Base-by-base conservation (phyloP, 371 early-diverging fungal genomes). In the Mortierella sp. region DNA sequence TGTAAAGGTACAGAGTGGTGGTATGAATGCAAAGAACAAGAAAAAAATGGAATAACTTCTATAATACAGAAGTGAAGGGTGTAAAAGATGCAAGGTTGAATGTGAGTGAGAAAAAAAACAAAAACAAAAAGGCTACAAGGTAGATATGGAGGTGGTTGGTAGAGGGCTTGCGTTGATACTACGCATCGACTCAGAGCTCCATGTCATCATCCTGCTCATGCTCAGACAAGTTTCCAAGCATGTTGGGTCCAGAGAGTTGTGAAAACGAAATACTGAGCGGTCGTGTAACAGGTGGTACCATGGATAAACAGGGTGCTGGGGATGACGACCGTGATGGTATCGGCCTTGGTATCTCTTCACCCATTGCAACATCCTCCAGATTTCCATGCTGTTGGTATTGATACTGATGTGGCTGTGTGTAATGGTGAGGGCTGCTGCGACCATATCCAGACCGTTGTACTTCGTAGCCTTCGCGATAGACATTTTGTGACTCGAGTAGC, bases 171-270 rank as follows among this genome's bases (percentile, higher is more conserved):
- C 34, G 34, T 10, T 34, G 34, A n/a, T n/a, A n/a, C n/a, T n/a
- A n/a, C n/a, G n/a, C 13, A 41, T 24, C 24, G 21, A 19, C 14
- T 61, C 23, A 73, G 18, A 73, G 69, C 50, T 73, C 74, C 74
- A 73, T 73, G 45, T 73, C 74, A 19, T 73, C 74, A 16, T 73
- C 74, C 9, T 67, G 67, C 46, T 71, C 71, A 13, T 72, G 72
- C 41, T 73, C 74, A 24, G 74, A 38, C 38, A 73, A 42, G 19
- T 73, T 61, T 3, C 64, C 74, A 19, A 73, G 53, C 64, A 67
- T 62, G 24, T 64, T 67, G 21, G 64, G 34, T 0, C 64, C 74
- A 8, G 64, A 34, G 14, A 73, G 57, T 16, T 73, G 68, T 14
- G 74, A 73, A 38, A 73, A 68, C 5, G 74, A 68, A 3, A 73